Conservation (phyloP, 306 rosid genomes). For the Nissolia schottii region DNA sequence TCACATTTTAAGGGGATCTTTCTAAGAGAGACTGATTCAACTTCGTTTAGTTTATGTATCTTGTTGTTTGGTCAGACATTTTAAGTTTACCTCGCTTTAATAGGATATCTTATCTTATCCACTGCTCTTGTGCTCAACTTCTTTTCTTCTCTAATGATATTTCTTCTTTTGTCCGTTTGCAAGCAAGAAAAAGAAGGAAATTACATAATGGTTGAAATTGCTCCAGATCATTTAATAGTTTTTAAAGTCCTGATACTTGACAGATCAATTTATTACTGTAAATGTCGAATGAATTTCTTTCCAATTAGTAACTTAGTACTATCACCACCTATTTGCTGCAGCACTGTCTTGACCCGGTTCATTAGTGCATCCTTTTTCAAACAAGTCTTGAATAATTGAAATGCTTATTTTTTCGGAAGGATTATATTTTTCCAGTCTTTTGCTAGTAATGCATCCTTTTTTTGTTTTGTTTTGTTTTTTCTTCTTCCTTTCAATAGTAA, state of each 20-base stretch:
- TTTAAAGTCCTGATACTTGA: neutral
- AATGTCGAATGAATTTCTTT: neutral
- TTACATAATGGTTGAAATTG: neutral
- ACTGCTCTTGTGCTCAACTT: neutral
- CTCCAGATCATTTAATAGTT: neutral
- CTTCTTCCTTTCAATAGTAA: neutral
- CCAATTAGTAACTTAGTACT: neutral
- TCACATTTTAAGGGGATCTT: neutral
- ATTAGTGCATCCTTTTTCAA: neutral
- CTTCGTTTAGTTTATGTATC: neutral
- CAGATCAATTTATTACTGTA: neutral
- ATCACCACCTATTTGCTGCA: neutral
- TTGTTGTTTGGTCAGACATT: neutral
- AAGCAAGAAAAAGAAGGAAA: neutral
- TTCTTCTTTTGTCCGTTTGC: neutral
- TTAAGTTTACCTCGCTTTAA: neutral
- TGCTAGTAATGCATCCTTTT: neutral
- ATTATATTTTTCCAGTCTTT: conserved; percentile 1
- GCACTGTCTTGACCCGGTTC: neutral
- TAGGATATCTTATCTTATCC: neutral
- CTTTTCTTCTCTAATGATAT: neutral
- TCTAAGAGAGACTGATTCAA: neutral
- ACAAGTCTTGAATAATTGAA: conserved; percentile 7
- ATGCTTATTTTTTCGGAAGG: neutral
- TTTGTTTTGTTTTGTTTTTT: neutral